A percentile compares a stretch with the other conserved stretches of the same genome.
These are phyloP conservation scores for Wallacemonas sp. DNA, from an alignment of 208 protist genomes.

Conservation along the genomic window DNA sequence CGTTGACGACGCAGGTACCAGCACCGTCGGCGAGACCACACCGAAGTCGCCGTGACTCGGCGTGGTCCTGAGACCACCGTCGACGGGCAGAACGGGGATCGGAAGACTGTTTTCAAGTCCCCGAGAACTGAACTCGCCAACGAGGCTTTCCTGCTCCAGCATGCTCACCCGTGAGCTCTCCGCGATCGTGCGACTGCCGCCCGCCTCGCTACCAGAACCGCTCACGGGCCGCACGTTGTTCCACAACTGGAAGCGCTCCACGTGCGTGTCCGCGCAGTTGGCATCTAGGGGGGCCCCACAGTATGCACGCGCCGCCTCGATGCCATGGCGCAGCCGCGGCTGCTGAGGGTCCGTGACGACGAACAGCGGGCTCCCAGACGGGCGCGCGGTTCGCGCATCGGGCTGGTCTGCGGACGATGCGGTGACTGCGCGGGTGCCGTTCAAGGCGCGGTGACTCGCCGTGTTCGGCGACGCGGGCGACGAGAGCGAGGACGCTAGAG, in stretches of 20 bases:
- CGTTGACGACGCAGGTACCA: no score
- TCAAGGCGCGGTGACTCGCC: no score
- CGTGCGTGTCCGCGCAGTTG: not conserved
- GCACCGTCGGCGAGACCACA: not conserved
- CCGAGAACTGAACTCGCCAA: not conserved
- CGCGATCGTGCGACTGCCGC: not conserved
- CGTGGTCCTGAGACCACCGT: not conserved
- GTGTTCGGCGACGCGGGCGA: no score
- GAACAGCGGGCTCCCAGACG: not conserved
- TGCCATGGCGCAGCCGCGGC: not conserved
- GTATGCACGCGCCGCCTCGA: not conserved
- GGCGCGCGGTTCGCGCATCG: no score
- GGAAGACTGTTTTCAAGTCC: not conserved
- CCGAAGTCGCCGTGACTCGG: not conserved
- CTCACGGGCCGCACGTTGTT: not conserved
- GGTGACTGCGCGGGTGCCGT: no score
- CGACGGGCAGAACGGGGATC: not conserved
- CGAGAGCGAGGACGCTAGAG: no score
- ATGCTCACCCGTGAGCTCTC: not conserved
- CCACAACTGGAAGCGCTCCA: slow-evolving; percentile 1
- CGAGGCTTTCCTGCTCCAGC: not conserved
- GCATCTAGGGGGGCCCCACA: not conserved
- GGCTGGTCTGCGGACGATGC: no score
- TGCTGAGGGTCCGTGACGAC: not conserved
- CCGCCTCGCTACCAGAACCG: slow-evolving; percentile 1